Percentiles rank a stretch among this genome's conserved stretches.
phyloP scores from a whole-genome alignment of 2,329 filamentous ascomycete genomes.

The Pyricularia sp. region DNA sequence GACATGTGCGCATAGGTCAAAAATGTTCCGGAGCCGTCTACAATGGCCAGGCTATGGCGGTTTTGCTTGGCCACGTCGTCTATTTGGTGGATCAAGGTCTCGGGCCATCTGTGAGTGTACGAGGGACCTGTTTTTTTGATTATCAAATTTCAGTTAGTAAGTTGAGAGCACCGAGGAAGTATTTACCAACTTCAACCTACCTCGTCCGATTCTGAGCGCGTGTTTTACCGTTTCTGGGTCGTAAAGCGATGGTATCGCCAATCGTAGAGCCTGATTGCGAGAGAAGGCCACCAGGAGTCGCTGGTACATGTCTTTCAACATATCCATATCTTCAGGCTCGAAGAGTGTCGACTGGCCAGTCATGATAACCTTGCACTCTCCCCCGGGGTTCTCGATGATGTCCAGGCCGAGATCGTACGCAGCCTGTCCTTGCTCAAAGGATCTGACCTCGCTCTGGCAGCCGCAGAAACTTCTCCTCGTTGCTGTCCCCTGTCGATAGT shows the following conservation, averaged over 20 bases:
- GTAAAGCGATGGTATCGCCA: conserved; percentile 1
- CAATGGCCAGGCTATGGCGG: conserved; percentile 8
- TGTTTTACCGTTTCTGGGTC: conserved; percentile 2
- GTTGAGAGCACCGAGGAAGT: too few relatives aligned
- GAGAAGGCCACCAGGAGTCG: not conserved
- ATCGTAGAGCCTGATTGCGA: conserved; percentile 2
- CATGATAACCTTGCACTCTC: conserved; percentile 11
- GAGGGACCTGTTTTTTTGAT: conserved; percentile 4
- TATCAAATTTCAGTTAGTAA: too few relatives aligned
- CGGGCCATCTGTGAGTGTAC: conserved; percentile 16
- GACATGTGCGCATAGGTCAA: conserved; percentile 22
- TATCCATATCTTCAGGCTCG: conserved; percentile 11
- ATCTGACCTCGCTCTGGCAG: conserved; percentile 9
- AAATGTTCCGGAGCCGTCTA: conserved; percentile 9
- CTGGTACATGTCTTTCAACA: conserved; percentile 12
- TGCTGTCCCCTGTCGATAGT: conserved; percentile 16
- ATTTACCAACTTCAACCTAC: not conserved
- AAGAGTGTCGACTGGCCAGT: conserved; percentile 20
- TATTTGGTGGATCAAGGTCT: conserved; percentile 21
- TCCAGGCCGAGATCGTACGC: conserved; percentile 23
- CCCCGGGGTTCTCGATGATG: conserved; percentile 18
- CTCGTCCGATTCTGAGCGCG: conserved; percentile 3
- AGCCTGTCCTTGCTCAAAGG: conserved; percentile 8
- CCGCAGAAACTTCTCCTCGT: conserved; percentile 11
- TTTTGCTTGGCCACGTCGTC: conserved; percentile 17